These are phyloP conservation scores for Tetraselmis chui DNA, from an alignment of 139 green algal species.

Conservation along the genomic window DNA sequence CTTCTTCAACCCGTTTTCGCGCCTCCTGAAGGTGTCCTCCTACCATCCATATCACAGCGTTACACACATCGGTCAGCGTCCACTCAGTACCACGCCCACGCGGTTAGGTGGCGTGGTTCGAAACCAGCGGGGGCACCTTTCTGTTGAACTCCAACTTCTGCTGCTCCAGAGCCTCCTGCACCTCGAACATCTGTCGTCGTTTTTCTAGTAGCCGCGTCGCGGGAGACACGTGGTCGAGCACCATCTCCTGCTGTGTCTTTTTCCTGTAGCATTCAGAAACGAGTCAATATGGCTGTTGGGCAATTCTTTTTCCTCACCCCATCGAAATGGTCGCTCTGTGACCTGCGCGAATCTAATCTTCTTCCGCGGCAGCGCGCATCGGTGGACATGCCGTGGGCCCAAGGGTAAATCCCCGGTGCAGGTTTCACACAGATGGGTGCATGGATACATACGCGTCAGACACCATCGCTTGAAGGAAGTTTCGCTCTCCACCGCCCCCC, in stretches of 20 bases:
- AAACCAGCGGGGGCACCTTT: no score
- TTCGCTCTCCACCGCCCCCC: not conserved
- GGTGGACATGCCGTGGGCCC: no score
- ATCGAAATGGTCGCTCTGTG: no score
- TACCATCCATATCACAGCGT: slow-evolving; percentile 19
- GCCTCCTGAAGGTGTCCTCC: slow-evolving; percentile 75
- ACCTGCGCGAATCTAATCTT: no score
- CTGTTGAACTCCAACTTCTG: slow-evolving; percentile 75
- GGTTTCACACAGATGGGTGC: no score
- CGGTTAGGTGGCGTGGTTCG: no score
- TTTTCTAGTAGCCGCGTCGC: slow-evolving; percentile 86
- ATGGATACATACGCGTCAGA: not conserved
- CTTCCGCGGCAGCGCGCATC: no score
- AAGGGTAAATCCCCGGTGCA: no score
- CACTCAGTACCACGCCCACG: not conserved
- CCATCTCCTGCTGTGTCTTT: slow-evolving; percentile 24
- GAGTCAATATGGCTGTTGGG: no score
- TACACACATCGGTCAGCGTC: not conserved
- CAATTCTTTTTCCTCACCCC: no score
- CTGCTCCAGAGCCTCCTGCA: slow-evolving; percentile 79
- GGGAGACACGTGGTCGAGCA: slow-evolving; percentile 79
- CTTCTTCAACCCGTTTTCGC: slow-evolving; percentile 79
- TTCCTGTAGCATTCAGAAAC: not conserved
- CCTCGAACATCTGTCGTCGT: slow-evolving; percentile 87
- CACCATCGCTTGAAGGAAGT: not conserved